Conservation (phyloP, 805 yeast genomes). For the Saccharomycopsis lassenensis region DNA sequence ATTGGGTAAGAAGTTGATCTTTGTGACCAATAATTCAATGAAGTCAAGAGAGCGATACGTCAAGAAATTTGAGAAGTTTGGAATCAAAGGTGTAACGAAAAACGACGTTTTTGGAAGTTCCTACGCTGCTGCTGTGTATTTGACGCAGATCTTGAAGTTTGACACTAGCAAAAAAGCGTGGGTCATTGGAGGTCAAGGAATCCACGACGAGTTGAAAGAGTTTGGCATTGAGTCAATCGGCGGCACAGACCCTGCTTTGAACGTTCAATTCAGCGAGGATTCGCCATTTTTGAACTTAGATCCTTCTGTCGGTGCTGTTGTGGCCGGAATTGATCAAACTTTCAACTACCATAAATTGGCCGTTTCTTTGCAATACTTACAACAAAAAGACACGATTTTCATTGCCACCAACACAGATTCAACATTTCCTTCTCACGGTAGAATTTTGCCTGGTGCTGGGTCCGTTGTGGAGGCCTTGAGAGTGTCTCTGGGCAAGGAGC, state of each 20-base stretch:
- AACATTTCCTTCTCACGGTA: constrained; percentile 84
- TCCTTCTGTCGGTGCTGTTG: constrained; percentile 71
- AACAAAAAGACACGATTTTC: constrained; percentile 53
- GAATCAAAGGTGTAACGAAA: constrained; percentile 27
- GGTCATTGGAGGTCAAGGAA: constrained; percentile 84
- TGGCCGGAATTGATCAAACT: constrained; percentile 73
- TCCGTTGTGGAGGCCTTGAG: constrained; percentile 72
- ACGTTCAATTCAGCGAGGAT: constrained; percentile 43
- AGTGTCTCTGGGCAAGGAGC: constrained; percentile 67
- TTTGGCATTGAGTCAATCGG: constrained; percentile 72
- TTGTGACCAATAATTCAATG: constrained; percentile 94
- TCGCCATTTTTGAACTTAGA: constrained; percentile 50
- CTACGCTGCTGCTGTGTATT: constrained; percentile 82
- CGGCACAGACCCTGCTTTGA: constrained; percentile 62
- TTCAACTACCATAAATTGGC: constrained; percentile 78
- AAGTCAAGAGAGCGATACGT: constrained; percentile 75
- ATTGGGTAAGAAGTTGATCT: constrained; percentile 56
- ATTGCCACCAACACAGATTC: constrained; percentile 93
- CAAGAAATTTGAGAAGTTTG: constrained; percentile 55
- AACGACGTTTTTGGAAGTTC: constrained; percentile 86
- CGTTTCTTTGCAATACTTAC: constrained; percentile 68
- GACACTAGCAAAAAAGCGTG: constrained; percentile 69
- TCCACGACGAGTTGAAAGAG: constrained; percentile 63
- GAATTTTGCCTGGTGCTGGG: constrained; percentile 90
- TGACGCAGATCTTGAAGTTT: constrained; percentile 62